Evolutionary conservation across 176 grass and related monocot species (phyloP).

Genomic region (Oryza punctata): DNA sequence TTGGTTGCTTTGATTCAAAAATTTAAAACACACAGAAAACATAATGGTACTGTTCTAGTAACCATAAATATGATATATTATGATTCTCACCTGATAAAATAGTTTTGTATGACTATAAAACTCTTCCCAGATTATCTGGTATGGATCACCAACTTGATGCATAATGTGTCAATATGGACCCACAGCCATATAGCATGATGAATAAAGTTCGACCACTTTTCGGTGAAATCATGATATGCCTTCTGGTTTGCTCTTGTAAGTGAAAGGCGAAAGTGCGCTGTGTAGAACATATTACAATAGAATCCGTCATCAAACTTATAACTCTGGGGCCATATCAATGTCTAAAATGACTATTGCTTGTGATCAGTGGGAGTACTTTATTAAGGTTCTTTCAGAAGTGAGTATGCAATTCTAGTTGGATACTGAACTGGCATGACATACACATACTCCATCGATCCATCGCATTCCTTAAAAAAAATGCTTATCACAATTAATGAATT

Average conservation of each 20-base stretch:
- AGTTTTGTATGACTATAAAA: slow-evolving; percentile 6
- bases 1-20: neutral
- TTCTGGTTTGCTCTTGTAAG: slow-evolving; percentile 17
- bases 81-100: slow-evolving; percentile 2
- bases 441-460: neutral
- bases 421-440: slow-evolving; percentile 4
- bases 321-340: neutral
- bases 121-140: neutral
- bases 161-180: neutral
- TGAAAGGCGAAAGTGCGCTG: neutral
- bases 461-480: slow-evolving; percentile 17
- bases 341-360: neutral
- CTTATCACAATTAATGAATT: neutral
- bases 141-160: neutral
- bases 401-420: slow-evolving; percentile 12
- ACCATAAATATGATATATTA: slow-evolving; percentile 22
- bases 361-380: neutral
- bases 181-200: neutral
- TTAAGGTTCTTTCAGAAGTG: slow-evolving; percentile 17
- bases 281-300: neutral
- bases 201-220: neutral
- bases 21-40: slow-evolving; percentile 25
- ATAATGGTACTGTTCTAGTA: neutral
- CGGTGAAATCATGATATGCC: slow-evolving; percentile 1
- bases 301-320: neutral